Base-by-base conservation (phyloP, 2,329 filamentous ascomycete genomes). In the Trichoderma pleuroti region DNA sequence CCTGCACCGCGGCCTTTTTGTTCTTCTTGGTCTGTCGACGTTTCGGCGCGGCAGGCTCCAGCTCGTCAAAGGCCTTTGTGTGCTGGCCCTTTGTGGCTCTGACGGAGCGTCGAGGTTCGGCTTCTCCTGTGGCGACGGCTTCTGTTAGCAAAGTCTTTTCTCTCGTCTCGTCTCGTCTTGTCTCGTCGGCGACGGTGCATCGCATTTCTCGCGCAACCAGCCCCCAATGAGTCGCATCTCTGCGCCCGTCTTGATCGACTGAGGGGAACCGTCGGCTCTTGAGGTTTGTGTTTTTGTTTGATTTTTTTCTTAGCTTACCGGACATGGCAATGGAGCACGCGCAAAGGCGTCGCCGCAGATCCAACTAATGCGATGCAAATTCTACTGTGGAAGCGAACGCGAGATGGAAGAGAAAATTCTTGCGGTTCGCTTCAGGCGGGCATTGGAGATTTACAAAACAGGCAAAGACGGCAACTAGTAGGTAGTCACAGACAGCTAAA, bases 41-140 rank as follows among this genome's bases (percentile, higher is more conserved):
- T 77, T 90, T 90, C 68, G 86, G 82, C 70, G 87, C 84, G 71
- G 83, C 78, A 3, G 84, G 84, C 72, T 93, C 92, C 75, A 92
- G 87, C 70, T 91, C 86, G 78, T 97, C 94, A 76, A 93, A 91
- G 74, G 92, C 92, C 82, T 97, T 97, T 30, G 90, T 91, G 82
- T 98, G 94, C 77, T 98, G 94, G 79, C 96, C 96, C 80, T 99
- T 99, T 74, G 96, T 99, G 77, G 95, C 94, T 77, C 96, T 92
- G 74, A 96, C 94, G 56, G 96, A 99, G 79, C 96, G 93, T 80
- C 96, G 92, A 71, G 94, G 93, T 87, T 98, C 95, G 71, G 83
- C 81, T 81, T 89, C 86, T 79, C 80, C 80, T 82, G 76, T 14
- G 4, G 69, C 12, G 64, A 36, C 36, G 18, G 34, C 61, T 49